These are phyloP conservation scores for Chaetomium sp. DNA, from an alignment of 2,329 filamentous ascomycete species.

Conservation along the genomic window DNA sequence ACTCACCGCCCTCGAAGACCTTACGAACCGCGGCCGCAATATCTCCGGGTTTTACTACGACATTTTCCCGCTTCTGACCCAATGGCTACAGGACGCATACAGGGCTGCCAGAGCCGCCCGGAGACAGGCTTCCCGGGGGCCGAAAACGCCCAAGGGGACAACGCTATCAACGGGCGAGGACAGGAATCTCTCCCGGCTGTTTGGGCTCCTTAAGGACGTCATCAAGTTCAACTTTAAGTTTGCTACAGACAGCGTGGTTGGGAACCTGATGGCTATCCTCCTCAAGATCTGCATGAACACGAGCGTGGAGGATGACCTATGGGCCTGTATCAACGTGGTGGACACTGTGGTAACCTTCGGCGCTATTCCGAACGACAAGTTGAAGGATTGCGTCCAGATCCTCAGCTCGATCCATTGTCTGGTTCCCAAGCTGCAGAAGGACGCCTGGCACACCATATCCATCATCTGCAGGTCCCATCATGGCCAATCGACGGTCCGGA, in stretches of 20 bases:
- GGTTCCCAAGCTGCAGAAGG: constrained; percentile 52
- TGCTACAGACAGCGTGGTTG: constrained; percentile 37
- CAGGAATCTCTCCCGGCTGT: constrained; percentile 56
- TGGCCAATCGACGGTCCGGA: constrained; percentile 60
- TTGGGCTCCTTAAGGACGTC: constrained; percentile 59
- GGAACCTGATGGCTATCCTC: constrained; percentile 54
- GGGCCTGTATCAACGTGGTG: constrained; percentile 60
- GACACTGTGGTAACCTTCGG: constrained; percentile 67
- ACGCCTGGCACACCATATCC: constrained; percentile 63
- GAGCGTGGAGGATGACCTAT: constrained; percentile 56
- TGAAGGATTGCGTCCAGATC: constrained; percentile 62
- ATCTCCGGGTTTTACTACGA: constrained; percentile 63
- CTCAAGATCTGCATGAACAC: constrained; percentile 64
- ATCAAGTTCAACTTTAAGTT: constrained; percentile 60
- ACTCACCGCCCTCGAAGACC: constrained; percentile 54
- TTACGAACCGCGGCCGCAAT: constrained; percentile 56
- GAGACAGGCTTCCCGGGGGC: constrained; percentile 39
- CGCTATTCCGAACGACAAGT: constrained; percentile 55
- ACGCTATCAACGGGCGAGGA: constrained; percentile 45
- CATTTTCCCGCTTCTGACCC: constrained; percentile 54
- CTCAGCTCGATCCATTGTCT: constrained; percentile 66
- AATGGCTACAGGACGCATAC: constrained; percentile 54
- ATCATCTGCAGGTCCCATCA: constrained; percentile 69
- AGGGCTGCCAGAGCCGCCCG: constrained; percentile 46
- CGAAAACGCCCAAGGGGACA: constrained; percentile 35